Percentiles rank a stretch among this genome's conserved stretches.
phyloP scores from a whole-genome alignment of 192 early-diverging fungal species.

The Globomyces pollinis-pini region DNA sequence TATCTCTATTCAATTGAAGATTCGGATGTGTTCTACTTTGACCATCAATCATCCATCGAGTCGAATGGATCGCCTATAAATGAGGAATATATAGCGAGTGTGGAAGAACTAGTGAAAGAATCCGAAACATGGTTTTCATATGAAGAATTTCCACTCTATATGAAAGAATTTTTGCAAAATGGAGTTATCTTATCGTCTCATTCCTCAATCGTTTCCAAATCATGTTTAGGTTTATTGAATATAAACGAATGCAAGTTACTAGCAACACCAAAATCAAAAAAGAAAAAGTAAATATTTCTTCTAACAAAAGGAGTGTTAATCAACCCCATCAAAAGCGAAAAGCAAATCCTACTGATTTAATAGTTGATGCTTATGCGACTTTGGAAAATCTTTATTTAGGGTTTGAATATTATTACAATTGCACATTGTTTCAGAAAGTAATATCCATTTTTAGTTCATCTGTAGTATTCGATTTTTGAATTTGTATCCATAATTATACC shows the following conservation, averaged over 20 bases:
- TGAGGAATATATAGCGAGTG: too few relatives aligned
- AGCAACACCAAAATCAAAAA: background rate
- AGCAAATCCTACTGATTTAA: background rate
- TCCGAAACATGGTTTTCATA: background rate
- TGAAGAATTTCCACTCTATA: background rate
- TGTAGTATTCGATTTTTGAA: background rate
- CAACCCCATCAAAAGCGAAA: background rate
- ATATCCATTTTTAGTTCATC: background rate
- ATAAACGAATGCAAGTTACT: background rate
- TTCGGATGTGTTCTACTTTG: background rate
- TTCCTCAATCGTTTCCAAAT: background rate
- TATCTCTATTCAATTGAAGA: background rate
- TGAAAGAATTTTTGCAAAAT: background rate
- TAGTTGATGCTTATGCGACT: background rate
- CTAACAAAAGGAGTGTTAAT: background rate
- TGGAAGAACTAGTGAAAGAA: background rate
- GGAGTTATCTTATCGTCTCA: background rate
- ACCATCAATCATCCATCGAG: too few relatives aligned
- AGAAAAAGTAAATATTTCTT: background rate
- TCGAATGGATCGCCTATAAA: too few relatives aligned
- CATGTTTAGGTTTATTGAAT: background rate
- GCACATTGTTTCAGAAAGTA: conserved; percentile 2
- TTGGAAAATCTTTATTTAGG: background rate
- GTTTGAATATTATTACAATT: conserved; percentile 1
- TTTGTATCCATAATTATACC: background rate